A percentile compares a stretch with the other conserved stretches of the same genome.
Conservation (phyloP, 805 yeast species). For the Saccharomyces mikatae region DNA sequence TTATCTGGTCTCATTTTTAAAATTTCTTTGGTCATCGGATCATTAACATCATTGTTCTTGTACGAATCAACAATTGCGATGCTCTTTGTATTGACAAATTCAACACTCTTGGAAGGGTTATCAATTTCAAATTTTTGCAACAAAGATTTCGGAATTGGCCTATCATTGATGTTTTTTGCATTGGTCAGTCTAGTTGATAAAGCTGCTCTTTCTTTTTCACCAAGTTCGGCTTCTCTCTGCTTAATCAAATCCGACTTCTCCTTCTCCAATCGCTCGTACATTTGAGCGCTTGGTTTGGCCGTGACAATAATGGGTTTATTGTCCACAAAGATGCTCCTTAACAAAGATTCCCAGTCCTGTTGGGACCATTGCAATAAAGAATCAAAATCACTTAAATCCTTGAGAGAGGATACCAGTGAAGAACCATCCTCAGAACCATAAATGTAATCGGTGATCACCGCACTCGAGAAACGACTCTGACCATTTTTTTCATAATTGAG, state of each 20-base stretch:
- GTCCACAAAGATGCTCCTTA: conserved; percentile 46
- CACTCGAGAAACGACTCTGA: conserved; percentile 45
- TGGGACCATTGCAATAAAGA: conserved; percentile 49
- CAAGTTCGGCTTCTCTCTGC: conserved; percentile 45
- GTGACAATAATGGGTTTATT: conserved; percentile 58
- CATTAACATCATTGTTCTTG: conserved; percentile 26
- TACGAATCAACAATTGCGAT: conserved; percentile 50
- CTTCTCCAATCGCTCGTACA: conserved; percentile 46
- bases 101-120: conserved; percentile 59
- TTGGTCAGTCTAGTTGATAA: conserved; percentile 43
- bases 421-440: conserved; percentile 64
- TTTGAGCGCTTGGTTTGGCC: conserved; percentile 54
- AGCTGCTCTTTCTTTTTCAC: conserved; percentile 49
- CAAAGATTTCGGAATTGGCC: conserved; percentile 65
- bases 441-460: conserved; percentile 69
- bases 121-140: conserved; percentile 59
- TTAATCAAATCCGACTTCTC: conserved; percentile 43
- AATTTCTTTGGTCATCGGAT: conserved; percentile 23
- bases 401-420: conserved; percentile 47
- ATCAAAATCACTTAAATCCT: conserved; percentile 48
- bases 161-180: conserved; percentile 64
- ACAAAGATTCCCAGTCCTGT: conserved; percentile 58
- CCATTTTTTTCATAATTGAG: conserved; percentile 58
- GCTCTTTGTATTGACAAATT: conserved; percentile 61
- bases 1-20: conserved; percentile 33